Percentiles rank a stretch among this genome's conserved stretches.
phyloP scores from a whole-genome alignment of 768 basidiomycete genomes.

The Trametes cingulata region DNA sequence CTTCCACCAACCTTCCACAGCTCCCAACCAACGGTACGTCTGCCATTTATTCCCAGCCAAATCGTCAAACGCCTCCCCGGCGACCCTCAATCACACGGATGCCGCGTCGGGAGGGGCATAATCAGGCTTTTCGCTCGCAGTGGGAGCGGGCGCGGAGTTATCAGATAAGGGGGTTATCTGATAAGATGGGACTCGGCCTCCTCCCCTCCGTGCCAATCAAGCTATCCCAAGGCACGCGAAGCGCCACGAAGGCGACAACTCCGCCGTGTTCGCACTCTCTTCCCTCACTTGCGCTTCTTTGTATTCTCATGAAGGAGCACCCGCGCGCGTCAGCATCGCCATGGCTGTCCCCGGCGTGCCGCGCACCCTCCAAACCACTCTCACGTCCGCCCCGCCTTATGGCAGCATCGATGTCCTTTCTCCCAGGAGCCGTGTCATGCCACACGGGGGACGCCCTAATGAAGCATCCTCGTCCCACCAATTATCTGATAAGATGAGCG shows the following conservation, averaged over 20 bases:
- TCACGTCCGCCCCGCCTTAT: conserved; percentile 9
- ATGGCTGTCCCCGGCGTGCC: conserved; percentile 4
- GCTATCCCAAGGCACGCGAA: background rate
- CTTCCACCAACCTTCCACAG: too few relatives aligned
- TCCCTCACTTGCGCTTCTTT: background rate
- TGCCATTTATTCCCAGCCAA: too few relatives aligned
- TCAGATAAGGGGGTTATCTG: conserved; percentile 7
- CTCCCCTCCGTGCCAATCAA: background rate
- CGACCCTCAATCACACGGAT: too few relatives aligned
- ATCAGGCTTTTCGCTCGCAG: too few relatives aligned
- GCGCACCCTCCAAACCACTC: background rate
- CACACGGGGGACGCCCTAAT: background rate
- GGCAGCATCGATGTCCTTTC: background rate
- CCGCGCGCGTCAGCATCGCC: background rate
- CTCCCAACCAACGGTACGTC: too few relatives aligned
- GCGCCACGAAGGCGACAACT: background rate
- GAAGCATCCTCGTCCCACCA: background rate
- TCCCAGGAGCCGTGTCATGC: conserved; percentile 6
- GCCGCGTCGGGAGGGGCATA: too few relatives aligned
- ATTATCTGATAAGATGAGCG: conserved; percentile 31
- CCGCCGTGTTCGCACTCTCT: background rate
- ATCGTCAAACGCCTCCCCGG: too few relatives aligned
- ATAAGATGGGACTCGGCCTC: conserved; percentile 13
- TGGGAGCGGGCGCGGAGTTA: background rate
- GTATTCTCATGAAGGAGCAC: background rate